Evolutionary conservation across 2,329 filamentous ascomycete species (phyloP), one percentile per base, ranked within the genome.

Genomic region (Pseudopithomyces maydicus): DNA sequence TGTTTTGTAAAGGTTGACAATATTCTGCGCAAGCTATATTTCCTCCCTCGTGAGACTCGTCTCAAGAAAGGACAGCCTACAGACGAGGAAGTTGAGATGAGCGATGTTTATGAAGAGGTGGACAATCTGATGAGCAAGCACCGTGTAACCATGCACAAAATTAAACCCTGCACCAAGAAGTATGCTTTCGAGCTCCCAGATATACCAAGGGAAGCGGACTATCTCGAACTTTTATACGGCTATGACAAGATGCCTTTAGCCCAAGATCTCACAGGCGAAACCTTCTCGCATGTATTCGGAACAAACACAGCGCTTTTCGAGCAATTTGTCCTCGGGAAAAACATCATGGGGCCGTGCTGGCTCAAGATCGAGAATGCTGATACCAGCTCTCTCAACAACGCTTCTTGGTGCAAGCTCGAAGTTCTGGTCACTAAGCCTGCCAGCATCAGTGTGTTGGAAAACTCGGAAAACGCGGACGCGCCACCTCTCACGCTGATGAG

Each of bases 311-410:
- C 91, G 1, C 82, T 99, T 0, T 99, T 99, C 67, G 95, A 99
- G 77, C 95, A 99, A 68, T 99, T 99, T 72, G 95, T 99, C 19
- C 83, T 99, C 5, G 97, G 93, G 90, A 98, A 97, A 79, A 96
- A 97, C 72, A 91, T 99, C 67, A 99, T 97, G 94, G 95, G 95
- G 1, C 95, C 95, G 29, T 98, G 95, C 75, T 99, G 95, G 95
- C 84, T 99, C 44, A 93, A 89, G 72, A 95, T 99, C 54, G 85
- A 92, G 63, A 89, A 90, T 64, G 90, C 90, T 29, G 88, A 97
- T 74, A 97, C 96, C 72, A 84, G 85, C 17, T 82, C 90, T 6
- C 83, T 98, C 64, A 94, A 92, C 76, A 97, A 97, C 67, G 90
- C 92, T 11, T 99, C 95, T 0, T 95, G 96, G 85, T 97, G 95